phyloP scores from a whole-genome alignment of 2,329 filamentous ascomycete species.

The Talaromyces sp. region DNA sequence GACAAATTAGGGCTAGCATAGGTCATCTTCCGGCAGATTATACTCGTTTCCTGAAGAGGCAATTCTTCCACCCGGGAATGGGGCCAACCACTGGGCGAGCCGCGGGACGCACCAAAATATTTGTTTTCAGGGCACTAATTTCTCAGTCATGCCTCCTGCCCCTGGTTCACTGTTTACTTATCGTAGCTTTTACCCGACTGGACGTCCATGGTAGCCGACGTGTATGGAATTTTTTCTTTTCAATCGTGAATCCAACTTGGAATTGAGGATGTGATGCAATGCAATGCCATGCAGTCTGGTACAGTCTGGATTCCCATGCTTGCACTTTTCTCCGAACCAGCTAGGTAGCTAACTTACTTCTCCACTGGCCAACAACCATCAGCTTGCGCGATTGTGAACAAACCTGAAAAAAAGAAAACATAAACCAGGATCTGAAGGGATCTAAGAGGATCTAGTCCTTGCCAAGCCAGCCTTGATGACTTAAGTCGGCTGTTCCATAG shows the following conservation, averaged over 20 bases:
- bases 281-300: constrained; percentile 1
- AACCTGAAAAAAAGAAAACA: background rate
- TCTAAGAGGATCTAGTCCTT: background rate
- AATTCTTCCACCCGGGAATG: background rate
- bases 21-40: background rate
- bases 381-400: background rate
- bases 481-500: background rate
- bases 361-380: background rate
- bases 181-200: background rate
- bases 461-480: constrained; percentile 4
- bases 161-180: too few species aligned
- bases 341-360: background rate
- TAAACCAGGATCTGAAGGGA: background rate
- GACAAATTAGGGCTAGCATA: constrained; percentile 6
- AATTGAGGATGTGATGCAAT: constrained; percentile 5
- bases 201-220: background rate
- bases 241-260: background rate
- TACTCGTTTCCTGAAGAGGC: background rate
- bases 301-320: background rate
- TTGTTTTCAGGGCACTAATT: background rate
- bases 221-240: background rate
- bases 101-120: background rate
- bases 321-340: background rate
- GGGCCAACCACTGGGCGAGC: background rate
- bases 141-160: background rate